These are phyloP conservation scores for Xylaria sp. DNA, from an alignment of 2,329 filamentous ascomycete species.

Conservation along the genomic window DNA sequence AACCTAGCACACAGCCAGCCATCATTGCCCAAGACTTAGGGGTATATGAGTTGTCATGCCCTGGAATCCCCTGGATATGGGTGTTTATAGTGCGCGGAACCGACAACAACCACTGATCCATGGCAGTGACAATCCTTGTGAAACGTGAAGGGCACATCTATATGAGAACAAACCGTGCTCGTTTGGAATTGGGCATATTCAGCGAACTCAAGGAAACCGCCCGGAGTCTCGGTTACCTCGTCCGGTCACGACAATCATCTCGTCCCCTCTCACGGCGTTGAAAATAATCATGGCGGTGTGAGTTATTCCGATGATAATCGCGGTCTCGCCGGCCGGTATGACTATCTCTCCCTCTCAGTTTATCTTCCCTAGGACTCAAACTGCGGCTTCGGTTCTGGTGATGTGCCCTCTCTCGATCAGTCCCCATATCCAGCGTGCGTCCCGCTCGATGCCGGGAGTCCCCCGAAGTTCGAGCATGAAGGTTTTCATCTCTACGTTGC, in stretches of 20 bases:
- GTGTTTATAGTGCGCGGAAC: constrained; percentile 8
- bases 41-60: constrained; percentile 1
- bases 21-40: constrained; percentile 6
- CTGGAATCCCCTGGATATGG: not conserved
- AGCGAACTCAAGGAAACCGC: not conserved
- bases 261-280: constrained; percentile 41
- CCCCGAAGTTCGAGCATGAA: constrained; percentile 42
- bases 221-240: constrained; percentile 37
- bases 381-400: constrained; percentile 44
- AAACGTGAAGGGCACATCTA: constrained; percentile 13
- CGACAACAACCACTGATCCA: not conserved
- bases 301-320: constrained; percentile 41
- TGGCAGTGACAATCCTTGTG: constrained; percentile 21
- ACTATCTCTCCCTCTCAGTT: constrained; percentile 34
- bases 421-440: constrained; percentile 12
- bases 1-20: constrained; percentile 2
- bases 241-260: constrained; percentile 39
- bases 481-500: constrained; percentile 51
- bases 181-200: not conserved
- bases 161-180: not conserved
- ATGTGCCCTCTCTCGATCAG: constrained; percentile 46
- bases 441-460: constrained; percentile 34
- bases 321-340: constrained; percentile 39
- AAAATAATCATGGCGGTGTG: constrained; percentile 41
- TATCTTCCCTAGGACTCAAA: constrained; percentile 48